Percentiles rank a stretch among this genome's conserved stretches.
phyloP scores from a whole-genome alignment of 2,329 filamentous ascomycete species.

The Gremmenia infestans region DNA sequence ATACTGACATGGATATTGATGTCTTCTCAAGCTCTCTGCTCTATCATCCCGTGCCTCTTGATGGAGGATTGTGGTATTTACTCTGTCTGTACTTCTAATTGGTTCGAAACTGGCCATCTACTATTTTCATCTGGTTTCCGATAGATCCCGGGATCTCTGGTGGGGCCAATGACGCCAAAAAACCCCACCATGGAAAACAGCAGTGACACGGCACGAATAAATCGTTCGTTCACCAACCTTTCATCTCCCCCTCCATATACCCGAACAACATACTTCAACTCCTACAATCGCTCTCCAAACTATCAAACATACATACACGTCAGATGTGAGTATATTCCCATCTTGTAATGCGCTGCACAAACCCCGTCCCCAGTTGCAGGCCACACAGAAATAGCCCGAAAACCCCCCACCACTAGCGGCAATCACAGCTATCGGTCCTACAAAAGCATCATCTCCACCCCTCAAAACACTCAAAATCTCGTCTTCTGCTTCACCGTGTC shows the following conservation, averaged over 20 bases:
- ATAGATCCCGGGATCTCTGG: no score
- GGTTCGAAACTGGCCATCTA: no score
- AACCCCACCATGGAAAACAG: not conserved
- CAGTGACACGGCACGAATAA: not conserved
- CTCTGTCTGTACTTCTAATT: no score
- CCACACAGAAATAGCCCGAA: not conserved
- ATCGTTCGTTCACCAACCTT: not conserved
- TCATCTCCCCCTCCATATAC: not conserved
- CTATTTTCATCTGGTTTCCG: no score
- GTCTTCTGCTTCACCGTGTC: not conserved
- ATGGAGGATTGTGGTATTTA: no score
- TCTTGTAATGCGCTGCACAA: no score
- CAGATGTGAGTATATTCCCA: not conserved
- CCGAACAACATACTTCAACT: not conserved
- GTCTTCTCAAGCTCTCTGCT: no score
- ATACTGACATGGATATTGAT: no score
- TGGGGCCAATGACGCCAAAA: not conserved
- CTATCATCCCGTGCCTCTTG: no score
- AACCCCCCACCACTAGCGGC: slow-evolving; percentile 19
- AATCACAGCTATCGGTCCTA: slow-evolving; percentile 18
- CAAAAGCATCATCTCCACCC: slow-evolving; percentile 11
- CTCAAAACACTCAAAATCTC: not conserved
- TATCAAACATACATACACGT: not conserved
- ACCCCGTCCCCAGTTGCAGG: not conserved
- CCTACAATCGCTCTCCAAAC: not conserved